These are phyloP conservation scores for Saposhnikovia divaricata DNA, from an alignment of 129 eudicot species.

Conservation along the genomic window DNA sequence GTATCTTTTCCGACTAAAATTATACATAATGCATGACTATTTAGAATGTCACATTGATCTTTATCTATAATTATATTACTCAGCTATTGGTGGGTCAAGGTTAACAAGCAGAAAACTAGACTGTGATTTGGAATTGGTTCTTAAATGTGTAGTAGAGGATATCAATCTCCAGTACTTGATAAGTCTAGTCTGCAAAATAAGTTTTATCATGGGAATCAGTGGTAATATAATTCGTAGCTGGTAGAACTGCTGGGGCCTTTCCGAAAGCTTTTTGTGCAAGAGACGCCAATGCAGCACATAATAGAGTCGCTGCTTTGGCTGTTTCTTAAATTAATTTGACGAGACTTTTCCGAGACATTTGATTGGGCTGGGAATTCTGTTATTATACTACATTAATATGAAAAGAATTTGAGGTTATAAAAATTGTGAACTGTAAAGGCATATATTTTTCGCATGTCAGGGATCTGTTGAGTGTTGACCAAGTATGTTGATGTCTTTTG, in stretches of 20 bases:
- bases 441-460: not conserved
- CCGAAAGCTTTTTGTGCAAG: not conserved
- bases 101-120: not conserved
- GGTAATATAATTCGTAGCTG: not conserved
- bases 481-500: not conserved
- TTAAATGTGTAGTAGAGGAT: not conserved
- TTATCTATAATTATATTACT: not conserved
- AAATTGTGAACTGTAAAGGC: not conserved
- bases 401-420: not conserved
- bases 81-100: not conserved
- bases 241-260: not conserved
- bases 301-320: not conserved
- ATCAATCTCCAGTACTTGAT: not conserved
- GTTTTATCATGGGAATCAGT: not conserved
- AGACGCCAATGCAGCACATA: not conserved
- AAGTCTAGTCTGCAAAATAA: not conserved
- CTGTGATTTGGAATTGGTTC: not conserved
- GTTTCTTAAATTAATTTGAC: not conserved
- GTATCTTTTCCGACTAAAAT: not conserved
- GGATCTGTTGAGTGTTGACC: not conserved
- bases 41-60: not conserved
- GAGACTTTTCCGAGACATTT: not conserved
- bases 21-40: not conserved
- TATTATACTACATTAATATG: not conserved
- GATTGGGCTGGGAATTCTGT: not conserved